phyloP scores from a whole-genome alignment of 2,329 filamentous ascomycete genomes.

The Canariomyces notabilis region DNA sequence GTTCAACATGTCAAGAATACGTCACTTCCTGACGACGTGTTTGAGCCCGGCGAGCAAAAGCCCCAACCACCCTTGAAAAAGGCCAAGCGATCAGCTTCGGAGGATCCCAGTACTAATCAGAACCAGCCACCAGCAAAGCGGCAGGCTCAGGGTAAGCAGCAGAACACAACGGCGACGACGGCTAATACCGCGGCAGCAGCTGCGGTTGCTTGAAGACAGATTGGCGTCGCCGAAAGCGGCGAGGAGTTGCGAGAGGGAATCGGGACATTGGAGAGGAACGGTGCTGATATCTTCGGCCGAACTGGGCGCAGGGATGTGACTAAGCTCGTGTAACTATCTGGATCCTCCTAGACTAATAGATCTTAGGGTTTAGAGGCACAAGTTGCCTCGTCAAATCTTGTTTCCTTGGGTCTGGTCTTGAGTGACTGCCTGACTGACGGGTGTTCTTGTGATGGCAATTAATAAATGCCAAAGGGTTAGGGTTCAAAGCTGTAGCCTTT shows the following conservation, averaged over 20 bases:
- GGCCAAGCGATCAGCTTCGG: constrained; percentile 41
- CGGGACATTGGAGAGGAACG: background rate
- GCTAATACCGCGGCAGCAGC: constrained; percentile 2
- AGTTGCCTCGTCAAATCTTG: constrained; percentile 31
- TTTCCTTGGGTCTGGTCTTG: background rate
- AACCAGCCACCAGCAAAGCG: constrained; percentile 40
- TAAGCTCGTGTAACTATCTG: constrained; percentile 30
- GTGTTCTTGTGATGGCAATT: background rate
- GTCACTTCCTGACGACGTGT: constrained; percentile 85
- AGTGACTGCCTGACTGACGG: background rate
- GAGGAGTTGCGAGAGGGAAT: background rate
- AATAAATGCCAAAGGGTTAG: too few relatives aligned
- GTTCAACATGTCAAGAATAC: constrained; percentile 77
- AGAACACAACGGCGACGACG: constrained; percentile 3
- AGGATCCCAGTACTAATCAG: constrained; percentile 30
- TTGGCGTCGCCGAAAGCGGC: background rate
- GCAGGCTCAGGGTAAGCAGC: constrained; percentile 32
- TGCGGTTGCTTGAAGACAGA: background rate
- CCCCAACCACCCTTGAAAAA: constrained; percentile 54
- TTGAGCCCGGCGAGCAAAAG: constrained; percentile 70
- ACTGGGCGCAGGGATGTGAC: background rate
- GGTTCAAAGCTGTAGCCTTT: too few relatives aligned
- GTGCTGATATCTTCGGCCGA: background rate
- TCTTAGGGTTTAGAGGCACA: constrained; percentile 32
- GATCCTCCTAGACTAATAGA: constrained; percentile 33